Base-by-base conservation (phyloP, 2,329 filamentous ascomycete species). In the Calonectria hawksworthii region DNA sequence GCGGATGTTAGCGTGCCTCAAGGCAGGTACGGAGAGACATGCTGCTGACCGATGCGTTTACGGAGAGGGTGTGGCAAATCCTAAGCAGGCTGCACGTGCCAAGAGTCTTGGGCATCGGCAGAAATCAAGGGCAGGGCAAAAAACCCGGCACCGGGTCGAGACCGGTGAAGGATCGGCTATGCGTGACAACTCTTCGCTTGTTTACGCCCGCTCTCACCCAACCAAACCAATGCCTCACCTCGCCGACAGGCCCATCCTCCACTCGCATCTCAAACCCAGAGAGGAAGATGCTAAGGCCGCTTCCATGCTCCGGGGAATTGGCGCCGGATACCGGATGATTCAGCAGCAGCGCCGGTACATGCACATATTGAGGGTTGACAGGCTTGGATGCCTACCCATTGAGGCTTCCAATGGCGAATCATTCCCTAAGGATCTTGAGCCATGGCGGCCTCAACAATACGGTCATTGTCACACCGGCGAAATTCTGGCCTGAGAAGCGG, bases 211-310 rank as follows among this genome's bases (percentile, higher is more conserved):
- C 76, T 68, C 70, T 76, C 69, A 63, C 70, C 72, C 75, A 77
- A 75, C 75, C 76, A 76, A 65, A 36, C 32, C n/a, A 61, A 44
- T 73, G 73, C 23, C n/a, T 36, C 54, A 47, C 26, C 52, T 50
- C 69, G 64, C 67, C 63, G 70, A 64, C 72, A 75, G 73, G 44
- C 38, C 64, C 74, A 74, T 68, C 68, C 47, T 76, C 72, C 77
- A 75, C 77, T 80, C 80, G 75, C 79, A 77, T 80, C 75, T 77
- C 72, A 67, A 70, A 75, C 77, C 78, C 64, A 72, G 76, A 80
- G 70, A 72, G 73, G 76, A 73, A 63, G 30, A 56, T 44, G 64
- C 71, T 41, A 73, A 74, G 65, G 66, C 74, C 59, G 73, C 23
- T 34, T 34, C 47, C 10, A 66, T 21, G 32, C 41, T 36, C 59